Percentiles rank a stretch among this genome's conserved stretches.
phyloP scores from a whole-genome alignment of 2,329 filamentous ascomycete genomes.

The Iodosphaeria phyllophila region DNA sequence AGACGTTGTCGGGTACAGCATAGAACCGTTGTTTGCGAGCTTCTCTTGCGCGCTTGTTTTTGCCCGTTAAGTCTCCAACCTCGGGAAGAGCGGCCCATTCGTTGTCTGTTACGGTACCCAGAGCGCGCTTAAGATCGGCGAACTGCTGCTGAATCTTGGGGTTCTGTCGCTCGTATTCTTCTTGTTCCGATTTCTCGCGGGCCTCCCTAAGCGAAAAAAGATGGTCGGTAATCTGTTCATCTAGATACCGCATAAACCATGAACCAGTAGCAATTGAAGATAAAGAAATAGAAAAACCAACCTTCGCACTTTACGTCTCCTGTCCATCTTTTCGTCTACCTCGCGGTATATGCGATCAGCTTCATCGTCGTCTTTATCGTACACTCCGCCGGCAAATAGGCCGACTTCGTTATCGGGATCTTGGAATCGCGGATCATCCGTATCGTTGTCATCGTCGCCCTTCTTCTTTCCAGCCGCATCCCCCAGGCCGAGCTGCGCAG shows the following conservation, averaged over 20 bases:
- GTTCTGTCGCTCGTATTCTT: conserved; percentile 93
- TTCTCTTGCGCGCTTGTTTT: conserved; percentile 72
- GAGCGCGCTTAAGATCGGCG: conserved; percentile 79
- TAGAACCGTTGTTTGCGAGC: conserved; percentile 76
- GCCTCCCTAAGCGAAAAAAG: conserved; percentile 69
- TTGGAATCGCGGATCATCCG: conserved; percentile 68
- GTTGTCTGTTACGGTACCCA: conserved; percentile 78
- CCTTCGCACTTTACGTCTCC: conserved; percentile 69
- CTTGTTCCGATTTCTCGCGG: conserved; percentile 75
- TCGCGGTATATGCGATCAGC: conserved; percentile 90
- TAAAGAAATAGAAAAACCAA: conserved; percentile 32
- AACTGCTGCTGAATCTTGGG: conserved; percentile 98
- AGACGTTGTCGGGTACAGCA: conserved; percentile 87
- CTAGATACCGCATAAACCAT: conserved; percentile 41
- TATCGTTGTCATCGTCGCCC: conserved; percentile 52
- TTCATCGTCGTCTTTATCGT: conserved; percentile 95
- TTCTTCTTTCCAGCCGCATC: conserved; percentile 42
- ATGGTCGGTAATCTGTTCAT: conserved; percentile 62
- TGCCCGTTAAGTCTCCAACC: conserved; percentile 89
- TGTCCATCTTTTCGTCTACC: conserved; percentile 95
- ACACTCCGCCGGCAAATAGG: conserved; percentile 84
- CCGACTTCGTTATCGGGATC: conserved; percentile 96
- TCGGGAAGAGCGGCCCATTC: conserved; percentile 94
- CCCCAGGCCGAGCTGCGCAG: conserved; percentile 58
- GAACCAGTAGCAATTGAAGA: conserved; percentile 47